Evolutionary conservation across 768 basidiomycete genomes (phyloP), one percentile per base, ranked within the genome.

Genomic region (Clitopilus passeckerianus): DNA sequence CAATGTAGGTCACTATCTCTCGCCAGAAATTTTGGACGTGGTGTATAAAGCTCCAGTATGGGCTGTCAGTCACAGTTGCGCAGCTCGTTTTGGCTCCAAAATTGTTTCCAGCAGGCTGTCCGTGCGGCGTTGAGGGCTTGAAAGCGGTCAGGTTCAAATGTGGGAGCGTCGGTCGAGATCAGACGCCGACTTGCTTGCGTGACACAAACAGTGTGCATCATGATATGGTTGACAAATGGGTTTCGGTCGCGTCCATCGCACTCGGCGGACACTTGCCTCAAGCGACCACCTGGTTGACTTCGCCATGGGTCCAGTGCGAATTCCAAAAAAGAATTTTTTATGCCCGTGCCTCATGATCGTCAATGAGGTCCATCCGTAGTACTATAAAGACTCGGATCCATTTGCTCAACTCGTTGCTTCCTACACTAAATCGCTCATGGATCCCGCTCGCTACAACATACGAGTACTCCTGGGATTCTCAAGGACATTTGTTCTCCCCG

Each of bases 401-500:
- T 56, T 33, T 27, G 35, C 30, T n/a, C 27, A 20, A 30, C 56
- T 18, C 20, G 34, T 59, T 59, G 46, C 22, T 22, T 20, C 16
- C 22, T 6, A 37, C 33, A 44, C 16, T 22, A 34, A 44, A 34
- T 43, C 58, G 57, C 57, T 43, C 65, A 77, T 79, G 77, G 68
- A 78, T 59, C 78, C 78, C 53, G 67, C 71, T 18, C 65, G 67
- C 58, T 86, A 84, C 67, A 83, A 85, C 44, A 65, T 74, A 12
- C 76, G 86, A 35, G 72, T 86, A 57, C 65, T 80, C 57, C 66
- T 67, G 43, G 86, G 86, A 65, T 64, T 86, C 34, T 65, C 69
- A 37, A 73, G 69, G 14, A 71, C 75, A 22, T 33, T 81, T 20
- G 67, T 77, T 18, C 62, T 79, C 0, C 85, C 85, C 58, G 75